Percentiles rank a stretch among this genome's conserved stretches.
phyloP scores from a whole-genome alignment of 768 basidiomycete genomes.

The Suillus weaverae region DNA sequence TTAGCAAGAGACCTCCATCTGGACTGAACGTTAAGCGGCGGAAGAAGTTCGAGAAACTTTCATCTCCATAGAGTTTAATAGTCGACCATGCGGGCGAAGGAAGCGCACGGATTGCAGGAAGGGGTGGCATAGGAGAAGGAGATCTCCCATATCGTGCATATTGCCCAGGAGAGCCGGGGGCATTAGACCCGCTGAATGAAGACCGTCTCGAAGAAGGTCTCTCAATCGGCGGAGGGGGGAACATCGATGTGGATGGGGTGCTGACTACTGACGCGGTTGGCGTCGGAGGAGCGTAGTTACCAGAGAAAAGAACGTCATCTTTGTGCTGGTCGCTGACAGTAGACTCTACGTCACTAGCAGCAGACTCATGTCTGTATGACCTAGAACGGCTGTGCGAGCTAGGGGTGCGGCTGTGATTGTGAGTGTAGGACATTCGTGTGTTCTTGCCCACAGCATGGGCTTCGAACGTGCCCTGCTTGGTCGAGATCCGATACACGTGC shows the following conservation, averaged over 20 bases:
- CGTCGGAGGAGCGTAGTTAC: conserved; percentile 48
- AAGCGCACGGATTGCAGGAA: conserved; percentile 85
- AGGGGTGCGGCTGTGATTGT: conserved; percentile 71
- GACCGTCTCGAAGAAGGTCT: conserved; percentile 61
- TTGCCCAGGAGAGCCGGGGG: conserved; percentile 65
- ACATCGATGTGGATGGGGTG: conserved; percentile 56
- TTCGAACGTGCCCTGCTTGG: conserved; percentile 80
- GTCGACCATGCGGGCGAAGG: conserved; percentile 63
- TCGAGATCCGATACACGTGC: conserved; percentile 86
- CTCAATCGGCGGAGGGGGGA: conserved; percentile 50
- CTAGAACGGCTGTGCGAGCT: conserved; percentile 61
- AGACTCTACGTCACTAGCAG: conserved; percentile 74
- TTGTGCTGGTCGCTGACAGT: conserved; percentile 57
- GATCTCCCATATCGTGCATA: conserved; percentile 74
- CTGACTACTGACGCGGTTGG: conserved; percentile 70
- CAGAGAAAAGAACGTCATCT: conserved; percentile 33
- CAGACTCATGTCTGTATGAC: conserved; percentile 69
- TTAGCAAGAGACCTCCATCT: conserved; percentile 90
- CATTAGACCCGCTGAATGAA: conserved; percentile 78
- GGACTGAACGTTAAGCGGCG: conserved; percentile 91
- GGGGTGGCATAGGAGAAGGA: conserved; percentile 87
- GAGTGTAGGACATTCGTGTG: conserved; percentile 57
- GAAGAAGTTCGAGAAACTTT: conserved; percentile 95
- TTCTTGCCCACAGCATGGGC: conserved; percentile 92
- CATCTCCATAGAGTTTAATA: conserved; percentile 91